phyloP scores from a whole-genome alignment of 768 basidiomycete species.

The Phlegmacium glaucopus region DNA sequence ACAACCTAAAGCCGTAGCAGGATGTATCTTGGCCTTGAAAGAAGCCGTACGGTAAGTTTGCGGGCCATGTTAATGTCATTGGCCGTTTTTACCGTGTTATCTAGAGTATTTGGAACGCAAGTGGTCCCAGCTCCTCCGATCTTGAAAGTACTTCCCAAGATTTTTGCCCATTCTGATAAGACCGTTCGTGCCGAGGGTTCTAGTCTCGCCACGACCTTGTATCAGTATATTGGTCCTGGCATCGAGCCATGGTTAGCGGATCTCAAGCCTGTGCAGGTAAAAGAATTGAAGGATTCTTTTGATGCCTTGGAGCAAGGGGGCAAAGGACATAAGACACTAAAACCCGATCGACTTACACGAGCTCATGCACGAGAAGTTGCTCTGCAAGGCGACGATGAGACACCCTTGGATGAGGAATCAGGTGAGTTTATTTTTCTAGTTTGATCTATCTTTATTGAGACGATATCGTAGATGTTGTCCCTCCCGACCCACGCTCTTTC shows the following conservation, averaged over 20 bases:
- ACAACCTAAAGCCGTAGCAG: slow-evolving; percentile 91
- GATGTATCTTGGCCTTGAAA: slow-evolving; percentile 70
- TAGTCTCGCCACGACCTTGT: slow-evolving; percentile 67
- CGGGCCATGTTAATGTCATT: background rate
- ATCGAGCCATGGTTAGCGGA: slow-evolving; percentile 85
- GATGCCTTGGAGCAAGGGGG: slow-evolving; percentile 81
- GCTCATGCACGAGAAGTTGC: slow-evolving; percentile 72
- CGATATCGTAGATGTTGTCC: slow-evolving; percentile 39
- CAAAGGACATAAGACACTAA: slow-evolving; percentile 78
- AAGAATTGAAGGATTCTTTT: slow-evolving; percentile 91
- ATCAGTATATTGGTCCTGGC: slow-evolving; percentile 81
- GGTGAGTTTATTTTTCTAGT: slow-evolving; percentile 31
- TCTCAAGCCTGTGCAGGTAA: slow-evolving; percentile 94
- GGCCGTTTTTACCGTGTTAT: slow-evolving; percentile 5
- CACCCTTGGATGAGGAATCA: slow-evolving; percentile 37
- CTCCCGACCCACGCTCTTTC: slow-evolving; percentile 74
- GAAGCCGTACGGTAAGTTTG: slow-evolving; percentile 76
- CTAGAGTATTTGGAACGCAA: slow-evolving; percentile 77
- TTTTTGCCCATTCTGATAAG: slow-evolving; percentile 94
- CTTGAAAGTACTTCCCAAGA: slow-evolving; percentile 86
- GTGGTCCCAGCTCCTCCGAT: slow-evolving; percentile 72
- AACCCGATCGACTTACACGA: slow-evolving; percentile 77
- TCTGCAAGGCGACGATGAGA: slow-evolving; percentile 33
- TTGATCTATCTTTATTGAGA: slow-evolving; percentile 8
- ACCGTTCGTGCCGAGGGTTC: slow-evolving; percentile 92